Base-by-base conservation (phyloP, 805 yeast genomes). In the Monosporozyma aerobia region DNA sequence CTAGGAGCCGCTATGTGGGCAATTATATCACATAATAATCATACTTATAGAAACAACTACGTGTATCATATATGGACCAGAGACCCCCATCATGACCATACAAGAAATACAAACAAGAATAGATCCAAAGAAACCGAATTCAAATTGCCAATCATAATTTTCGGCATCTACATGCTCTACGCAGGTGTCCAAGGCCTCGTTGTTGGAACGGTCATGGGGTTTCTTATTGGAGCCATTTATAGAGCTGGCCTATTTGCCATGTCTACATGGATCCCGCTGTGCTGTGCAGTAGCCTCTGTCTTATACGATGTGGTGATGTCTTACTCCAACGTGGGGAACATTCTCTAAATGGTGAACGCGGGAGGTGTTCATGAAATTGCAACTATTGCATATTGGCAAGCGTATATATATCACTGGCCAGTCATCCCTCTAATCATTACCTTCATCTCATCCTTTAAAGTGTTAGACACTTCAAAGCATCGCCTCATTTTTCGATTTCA, bases 231-330 rank as follows among this genome's bases (percentile, higher is more conserved):
- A 37, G 86, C 89, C 1, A 77, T 90, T 7, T 90, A 90, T 69
- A 74, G 77, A 51, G 82, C 95, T 0, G 96, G 96, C 0, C 75
- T 85, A 25, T 81, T 92, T 60, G 78, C 85, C 23, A 87, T 94
- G 95, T 84, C 95, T 11, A 87, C 97, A 0, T 92, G 99, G 99
- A 81, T 92, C 7, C 98, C 99, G 0, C 77, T 92, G 58, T 78
- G 85, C 52, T 87, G 90, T 81, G 95, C 82, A 0, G 68, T 85
- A 2, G 77, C 85, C 4, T 82, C 81, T 59, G 75, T 87, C 5
- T 63, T 89, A 44, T 86, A 79, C 66, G 80, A 85, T 63, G 75
- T 88, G 37, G 73, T 84, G 35, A 77, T 83, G 8, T 77, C 67
- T 51, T 61, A 57, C 48, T 50, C 62, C 7, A 55, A 62, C 50